Base-by-base conservation (phyloP, 2,329 filamentous ascomycete genomes). In the Bretziella fagacearum region DNA sequence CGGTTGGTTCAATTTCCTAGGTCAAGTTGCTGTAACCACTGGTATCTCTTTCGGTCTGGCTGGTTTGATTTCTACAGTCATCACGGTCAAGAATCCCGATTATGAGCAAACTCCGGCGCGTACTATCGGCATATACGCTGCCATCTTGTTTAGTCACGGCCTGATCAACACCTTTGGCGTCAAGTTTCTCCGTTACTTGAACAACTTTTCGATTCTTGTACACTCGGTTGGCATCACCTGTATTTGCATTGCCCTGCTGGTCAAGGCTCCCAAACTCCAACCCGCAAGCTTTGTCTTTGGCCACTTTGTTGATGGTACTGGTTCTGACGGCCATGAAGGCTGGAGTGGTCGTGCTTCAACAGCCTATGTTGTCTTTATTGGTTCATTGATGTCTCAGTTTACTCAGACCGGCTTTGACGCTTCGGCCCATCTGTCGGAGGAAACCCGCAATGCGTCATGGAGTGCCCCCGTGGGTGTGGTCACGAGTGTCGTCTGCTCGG, bases 111-210 rank as follows among this genome's bases (percentile, higher is more conserved):
- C 47, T 2, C 42, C 47, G 8, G 47, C 42, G 11, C 64, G 65
- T 51, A 73, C 69, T 2, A 66, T 77, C 43, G 72, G 70, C n/a
- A 76, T 77, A 50, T 74, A 75, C 52, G 71, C 70, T 4, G 73
- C 71, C 4, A 60, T 76, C 3, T 63, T 77, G 3, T 52, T 70
- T 27, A 70, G 67, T 3, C 71, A 75, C 53, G 71, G 63, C 13
- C 55, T 72, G 2, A 60, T 74, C 54, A 77, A 77, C 56, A 71
- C 68, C 0, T 74, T 77, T 52, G 72, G 71, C 40, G 71, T 75
- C 1, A 65, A 64, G 49, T 59, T 68, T n/a, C 62, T 77, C 15
- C 63, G 66, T 30, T 69, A 73, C 54, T 59, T 77, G 23, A 77
- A 75, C 58, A 75, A 74, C 54, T 58, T 63, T 1, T 73, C 69